phyloP scores from a whole-genome alignment of 2,329 filamentous ascomycete genomes.

The Chrysosporium queenslandicum region DNA sequence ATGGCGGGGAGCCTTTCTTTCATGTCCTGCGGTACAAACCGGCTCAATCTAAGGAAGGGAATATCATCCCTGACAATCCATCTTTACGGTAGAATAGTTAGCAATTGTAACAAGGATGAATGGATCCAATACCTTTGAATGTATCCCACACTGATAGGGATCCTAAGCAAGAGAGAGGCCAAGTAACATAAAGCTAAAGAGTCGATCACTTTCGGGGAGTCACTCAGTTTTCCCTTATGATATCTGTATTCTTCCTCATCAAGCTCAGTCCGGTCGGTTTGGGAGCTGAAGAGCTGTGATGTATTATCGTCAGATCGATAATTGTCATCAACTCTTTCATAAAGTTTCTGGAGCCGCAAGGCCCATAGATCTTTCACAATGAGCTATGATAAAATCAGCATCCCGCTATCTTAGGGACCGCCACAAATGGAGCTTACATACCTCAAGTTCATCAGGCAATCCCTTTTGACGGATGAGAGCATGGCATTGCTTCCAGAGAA shows the following conservation, averaged over 20 bases:
- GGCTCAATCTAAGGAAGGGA: conserved; percentile 57
- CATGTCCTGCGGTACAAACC: conserved; percentile 36
- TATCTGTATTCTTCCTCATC: conserved; percentile 29
- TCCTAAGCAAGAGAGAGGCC: conserved; percentile 60
- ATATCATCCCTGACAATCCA: conserved; percentile 62
- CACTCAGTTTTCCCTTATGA: conserved; percentile 26
- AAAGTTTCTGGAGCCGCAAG: conserved; percentile 55
- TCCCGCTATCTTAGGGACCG: neutral
- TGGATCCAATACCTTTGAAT: conserved; percentile 41
- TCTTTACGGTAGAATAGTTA: conserved; percentile 22
- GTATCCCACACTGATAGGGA: conserved; percentile 67
- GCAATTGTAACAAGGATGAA: neutral
- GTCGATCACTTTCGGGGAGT: conserved; percentile 59
- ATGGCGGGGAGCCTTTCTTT: conserved; percentile 36
- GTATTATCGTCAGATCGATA: conserved; percentile 29
- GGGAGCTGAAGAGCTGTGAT: conserved; percentile 50
- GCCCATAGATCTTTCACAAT: conserved; percentile 80
- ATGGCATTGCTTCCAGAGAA: conserved; percentile 69
- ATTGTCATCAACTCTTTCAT: conserved; percentile 35
- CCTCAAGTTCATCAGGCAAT: conserved; percentile 64
- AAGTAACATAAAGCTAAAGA: conserved; percentile 72
- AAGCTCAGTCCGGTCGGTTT: conserved; percentile 41
- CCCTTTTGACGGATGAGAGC: conserved; percentile 60
- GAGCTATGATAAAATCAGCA: conserved; percentile 26
- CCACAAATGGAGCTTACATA: conserved; percentile 23